Conservation (phyloP, 2,329 filamentous ascomycete genomes). For the Aspergillus latus region DNA sequence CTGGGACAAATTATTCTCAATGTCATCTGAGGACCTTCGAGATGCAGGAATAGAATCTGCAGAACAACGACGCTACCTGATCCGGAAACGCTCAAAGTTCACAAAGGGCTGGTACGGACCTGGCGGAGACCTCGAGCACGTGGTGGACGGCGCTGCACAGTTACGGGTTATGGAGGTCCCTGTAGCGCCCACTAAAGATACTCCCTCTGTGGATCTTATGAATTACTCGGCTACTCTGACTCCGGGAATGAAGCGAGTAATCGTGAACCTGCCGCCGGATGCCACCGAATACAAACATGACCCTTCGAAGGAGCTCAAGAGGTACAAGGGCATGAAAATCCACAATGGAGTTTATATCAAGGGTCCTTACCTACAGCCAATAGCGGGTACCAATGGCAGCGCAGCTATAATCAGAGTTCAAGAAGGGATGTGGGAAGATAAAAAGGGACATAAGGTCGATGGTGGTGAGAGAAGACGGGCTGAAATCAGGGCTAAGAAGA, state of each 20-base stretch:
- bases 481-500: slow-evolving; percentile 83
- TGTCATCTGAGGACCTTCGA: slow-evolving; percentile 73
- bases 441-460: slow-evolving; percentile 85
- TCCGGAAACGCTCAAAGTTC: slow-evolving; percentile 86
- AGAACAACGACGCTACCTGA: slow-evolving; percentile 75
- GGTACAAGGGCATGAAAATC: slow-evolving; percentile 66
- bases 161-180: slow-evolving; percentile 59
- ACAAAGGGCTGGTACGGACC: slow-evolving; percentile 73
- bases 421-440: slow-evolving; percentile 92
- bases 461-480: slow-evolving; percentile 89
- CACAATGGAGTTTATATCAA: slow-evolving; percentile 67
- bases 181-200: slow-evolving; percentile 31
- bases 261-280: slow-evolving; percentile 60
- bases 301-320: slow-evolving; percentile 47
- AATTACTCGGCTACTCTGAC: slow-evolving; percentile 54
- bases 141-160: slow-evolving; percentile 62
- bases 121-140: slow-evolving; percentile 76
- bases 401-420: slow-evolving; percentile 68
- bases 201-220: slow-evolving; percentile 27
- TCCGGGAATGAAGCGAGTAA: slow-evolving; percentile 56
- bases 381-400: slow-evolving; percentile 60
- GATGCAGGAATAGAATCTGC: slow-evolving; percentile 85
- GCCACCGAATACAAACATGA: slow-evolving; percentile 56
- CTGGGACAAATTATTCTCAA: slow-evolving; percentile 86
- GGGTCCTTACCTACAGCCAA: slow-evolving; percentile 70